phyloP scores from a whole-genome alignment of 768 basidiomycete species.

The Serendipita sp. region DNA sequence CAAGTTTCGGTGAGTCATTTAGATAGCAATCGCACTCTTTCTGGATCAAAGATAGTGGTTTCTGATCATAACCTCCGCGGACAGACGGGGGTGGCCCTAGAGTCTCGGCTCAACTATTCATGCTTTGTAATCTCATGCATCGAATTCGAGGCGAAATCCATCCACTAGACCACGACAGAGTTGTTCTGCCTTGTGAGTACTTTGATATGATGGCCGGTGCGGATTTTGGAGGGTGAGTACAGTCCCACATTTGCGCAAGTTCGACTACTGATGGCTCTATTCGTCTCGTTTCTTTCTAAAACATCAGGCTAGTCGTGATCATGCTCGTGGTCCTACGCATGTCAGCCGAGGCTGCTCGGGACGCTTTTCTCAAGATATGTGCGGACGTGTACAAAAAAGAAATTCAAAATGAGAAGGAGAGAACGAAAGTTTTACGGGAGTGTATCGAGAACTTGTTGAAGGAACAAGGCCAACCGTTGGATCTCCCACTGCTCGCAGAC shows the following conservation, averaged over 20 bases:
- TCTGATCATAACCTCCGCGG: background rate
- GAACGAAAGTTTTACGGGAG: background rate
- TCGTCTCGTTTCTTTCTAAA: background rate
- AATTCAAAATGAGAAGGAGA: background rate
- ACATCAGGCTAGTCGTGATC: background rate
- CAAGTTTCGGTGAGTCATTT: background rate
- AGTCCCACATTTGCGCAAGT: background rate
- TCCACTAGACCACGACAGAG: background rate
- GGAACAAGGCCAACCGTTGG: background rate
- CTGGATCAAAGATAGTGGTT: background rate
- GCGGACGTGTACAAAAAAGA: background rate
- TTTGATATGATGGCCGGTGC: background rate
- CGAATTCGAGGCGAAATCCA: background rate
- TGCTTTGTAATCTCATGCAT: background rate
- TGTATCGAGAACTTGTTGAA: background rate
- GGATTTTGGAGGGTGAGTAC: background rate
- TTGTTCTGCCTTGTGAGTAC: background rate
- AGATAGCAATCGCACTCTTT: background rate
- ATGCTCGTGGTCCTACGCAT: background rate
- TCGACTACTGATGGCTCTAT: too few relatives aligned
- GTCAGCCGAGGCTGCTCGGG: background rate
- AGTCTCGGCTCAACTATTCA: background rate
- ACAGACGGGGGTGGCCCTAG: background rate
- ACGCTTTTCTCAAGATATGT: background rate
- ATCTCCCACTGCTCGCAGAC: background rate